Evolutionary conservation across 139 green algal species (phyloP), one percentile per base, ranked within the genome.

Genomic region (Volvox africanus): DNA sequence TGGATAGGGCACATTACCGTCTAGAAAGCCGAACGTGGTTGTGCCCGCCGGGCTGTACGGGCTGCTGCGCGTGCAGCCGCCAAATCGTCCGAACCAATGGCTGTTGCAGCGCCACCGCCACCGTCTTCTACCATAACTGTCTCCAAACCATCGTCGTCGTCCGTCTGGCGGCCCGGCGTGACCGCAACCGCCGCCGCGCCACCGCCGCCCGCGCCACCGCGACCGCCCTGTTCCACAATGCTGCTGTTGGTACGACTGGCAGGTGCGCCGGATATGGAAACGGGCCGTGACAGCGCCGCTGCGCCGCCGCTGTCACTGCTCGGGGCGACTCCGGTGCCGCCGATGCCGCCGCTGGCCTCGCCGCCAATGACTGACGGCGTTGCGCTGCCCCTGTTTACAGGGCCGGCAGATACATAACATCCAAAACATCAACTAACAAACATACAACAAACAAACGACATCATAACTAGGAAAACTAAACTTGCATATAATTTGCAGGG

Each of bases 61-160:
- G 19, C 86, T n/a, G 71, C 86, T 3, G 30, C 86, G 21, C 86
- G 71, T 0, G 80, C 55, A 44, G n/a, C 81, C 81, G 17, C 81
- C 11, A 22, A 33, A 22, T 67, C 84, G 11, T 80, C 82, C 12
- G 50, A 55, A 2, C 22, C 82, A 12, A 37, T 67, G 44, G 44
- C 44, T 14, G 44, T 55, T 14, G 44, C 44, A 55, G 9, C 9
- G 1, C 62, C 82, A 28, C 62, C 35, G 65, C 82, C n/a, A 1
- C 13, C 65, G 33, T 69, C 65, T 12, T 44, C 83, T 20, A 0
- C 82, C 19, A 5, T 44, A 12, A 90, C 61, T 30, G 77, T 68
- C 50, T 83, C 86, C 69, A 90, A 9, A 1, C 85, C 85, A 50
- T 89, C 85, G n/a, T 89, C 85, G 18, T 80, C 83, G 0, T 24